These are phyloP conservation scores for Backusella morwellensis DNA, from an alignment of 192 early-diverging fungal genomes.

Conservation along the genomic window DNA sequence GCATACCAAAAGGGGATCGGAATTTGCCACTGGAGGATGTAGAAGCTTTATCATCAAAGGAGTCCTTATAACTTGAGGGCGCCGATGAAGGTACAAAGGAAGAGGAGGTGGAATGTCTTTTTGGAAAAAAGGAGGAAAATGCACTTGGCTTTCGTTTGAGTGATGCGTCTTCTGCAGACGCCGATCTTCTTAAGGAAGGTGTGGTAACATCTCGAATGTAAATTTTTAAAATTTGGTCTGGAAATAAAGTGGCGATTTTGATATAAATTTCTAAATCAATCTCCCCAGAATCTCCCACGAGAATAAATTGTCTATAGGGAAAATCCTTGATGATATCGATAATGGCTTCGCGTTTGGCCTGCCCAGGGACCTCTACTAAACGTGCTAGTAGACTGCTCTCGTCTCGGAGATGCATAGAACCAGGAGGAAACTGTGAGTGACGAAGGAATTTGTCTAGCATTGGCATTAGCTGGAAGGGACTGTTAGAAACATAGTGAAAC, in stretches of 20 bases:
- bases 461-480: conserved; percentile 80
- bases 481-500: conserved; percentile 88
- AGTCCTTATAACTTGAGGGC: not conserved
- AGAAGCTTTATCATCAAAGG: not conserved
- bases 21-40: not conserved
- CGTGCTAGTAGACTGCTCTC: conserved; percentile 61
- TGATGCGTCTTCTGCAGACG: not conserved
- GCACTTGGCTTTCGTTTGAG: not conserved
- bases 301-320: conserved; percentile 71
- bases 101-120: not conserved
- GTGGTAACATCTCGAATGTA: conserved; percentile 78
- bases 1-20: not conserved
- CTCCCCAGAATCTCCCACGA: conserved; percentile 87
- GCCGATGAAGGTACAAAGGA: not conserved
- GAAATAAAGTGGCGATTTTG: conserved; percentile 56
- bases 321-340: conserved; percentile 56
- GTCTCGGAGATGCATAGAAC: conserved; percentile 64
- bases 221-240: conserved; percentile 75
- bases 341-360: conserved; percentile 55
- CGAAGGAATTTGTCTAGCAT: conserved; percentile 65
- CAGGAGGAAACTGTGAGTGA: conserved; percentile 67
- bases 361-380: conserved; percentile 40
- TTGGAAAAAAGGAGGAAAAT: not conserved
- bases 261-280: conserved; percentile 80
- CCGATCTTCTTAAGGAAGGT: not conserved